Conservation (phyloP, 1,284 basidiomycete species). For the Cryptococcus sp. region DNA sequence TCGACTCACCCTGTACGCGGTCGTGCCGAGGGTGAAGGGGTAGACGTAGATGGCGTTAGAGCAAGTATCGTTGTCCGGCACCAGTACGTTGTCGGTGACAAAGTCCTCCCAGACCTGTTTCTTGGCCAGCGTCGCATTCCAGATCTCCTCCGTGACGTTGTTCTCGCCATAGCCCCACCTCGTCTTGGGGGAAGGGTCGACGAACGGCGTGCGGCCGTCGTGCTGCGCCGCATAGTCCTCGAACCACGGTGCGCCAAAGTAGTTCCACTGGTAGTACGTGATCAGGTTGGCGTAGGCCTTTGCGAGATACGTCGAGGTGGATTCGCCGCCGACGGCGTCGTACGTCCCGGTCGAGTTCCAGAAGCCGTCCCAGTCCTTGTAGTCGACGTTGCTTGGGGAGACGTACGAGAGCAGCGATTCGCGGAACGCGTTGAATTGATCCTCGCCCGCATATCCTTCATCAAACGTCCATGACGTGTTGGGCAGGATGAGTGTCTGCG, state of each 20-base stretch:
- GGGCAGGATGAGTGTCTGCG: not conserved
- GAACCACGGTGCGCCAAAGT: slow-evolving; percentile 54
- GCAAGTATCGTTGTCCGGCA: slow-evolving; percentile 46
- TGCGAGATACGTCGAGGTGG: slow-evolving; percentile 12
- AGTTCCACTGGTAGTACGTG: slow-evolving; percentile 51
- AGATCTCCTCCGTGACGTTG: slow-evolving; percentile 23
- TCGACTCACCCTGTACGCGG: too few species aligned
- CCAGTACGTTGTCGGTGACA: slow-evolving; percentile 47
- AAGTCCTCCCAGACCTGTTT: slow-evolving; percentile 51
- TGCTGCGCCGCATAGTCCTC: slow-evolving; percentile 51
- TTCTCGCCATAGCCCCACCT: slow-evolving; percentile 52
- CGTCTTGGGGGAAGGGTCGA: slow-evolving; percentile 50
- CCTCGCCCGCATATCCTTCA: not conserved
- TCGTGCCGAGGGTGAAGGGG: slow-evolving; percentile 39
- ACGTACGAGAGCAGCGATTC: not conserved
- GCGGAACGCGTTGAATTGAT: not conserved
- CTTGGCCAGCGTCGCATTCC: slow-evolving; percentile 20
- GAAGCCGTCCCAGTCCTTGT: not conserved
- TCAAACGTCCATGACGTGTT: not conserved
- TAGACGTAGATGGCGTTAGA: slow-evolving; percentile 53
- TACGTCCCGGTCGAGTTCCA: not conserved
- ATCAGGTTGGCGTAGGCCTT: slow-evolving; percentile 53
- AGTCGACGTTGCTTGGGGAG: not conserved
- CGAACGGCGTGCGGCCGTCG: slow-evolving; percentile 53
- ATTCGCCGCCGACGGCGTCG: not conserved